Conservation (phyloP, 1,284 basidiomycete genomes). For the Fomitopsis pinicola region DNA sequence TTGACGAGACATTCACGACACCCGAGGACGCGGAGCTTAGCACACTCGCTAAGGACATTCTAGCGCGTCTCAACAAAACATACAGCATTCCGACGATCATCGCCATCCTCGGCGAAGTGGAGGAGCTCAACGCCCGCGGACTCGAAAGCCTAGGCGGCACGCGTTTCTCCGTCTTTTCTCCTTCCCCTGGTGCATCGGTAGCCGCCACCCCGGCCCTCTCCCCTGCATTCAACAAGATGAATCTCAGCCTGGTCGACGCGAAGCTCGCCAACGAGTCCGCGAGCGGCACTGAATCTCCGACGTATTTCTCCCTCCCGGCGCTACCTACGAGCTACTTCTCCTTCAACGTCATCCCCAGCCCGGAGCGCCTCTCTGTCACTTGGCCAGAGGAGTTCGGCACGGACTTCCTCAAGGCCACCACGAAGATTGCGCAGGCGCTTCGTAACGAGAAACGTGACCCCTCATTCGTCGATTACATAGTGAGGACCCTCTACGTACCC, state of each 20-base stretch:
- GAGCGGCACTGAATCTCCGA: background rate
- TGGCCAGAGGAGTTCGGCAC: background rate
- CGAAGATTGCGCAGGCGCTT: background rate
- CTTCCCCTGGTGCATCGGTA: background rate
- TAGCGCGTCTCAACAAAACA: background rate
- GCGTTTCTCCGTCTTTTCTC: conserved; percentile 1
- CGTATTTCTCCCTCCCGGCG: background rate
- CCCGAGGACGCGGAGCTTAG: background rate
- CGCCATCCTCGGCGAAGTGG: background rate
- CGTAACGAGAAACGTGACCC: background rate
- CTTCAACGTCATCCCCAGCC: background rate
- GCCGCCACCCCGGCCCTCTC: background rate
- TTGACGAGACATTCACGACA: background rate
- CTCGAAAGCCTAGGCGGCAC: background rate
- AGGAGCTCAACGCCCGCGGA: background rate
- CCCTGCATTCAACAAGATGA: background rate
- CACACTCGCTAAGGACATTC: background rate
- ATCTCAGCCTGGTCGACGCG: background rate
- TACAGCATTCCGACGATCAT: background rate
- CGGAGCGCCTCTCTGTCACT: background rate
- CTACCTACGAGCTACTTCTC: background rate
- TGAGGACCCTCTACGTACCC: background rate
- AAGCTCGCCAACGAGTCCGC: background rate
- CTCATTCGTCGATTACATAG: background rate
- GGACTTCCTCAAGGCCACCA: background rate